Conservation (phyloP, 2,329 filamentous ascomycete species). For the Zymoseptoria brevis region DNA sequence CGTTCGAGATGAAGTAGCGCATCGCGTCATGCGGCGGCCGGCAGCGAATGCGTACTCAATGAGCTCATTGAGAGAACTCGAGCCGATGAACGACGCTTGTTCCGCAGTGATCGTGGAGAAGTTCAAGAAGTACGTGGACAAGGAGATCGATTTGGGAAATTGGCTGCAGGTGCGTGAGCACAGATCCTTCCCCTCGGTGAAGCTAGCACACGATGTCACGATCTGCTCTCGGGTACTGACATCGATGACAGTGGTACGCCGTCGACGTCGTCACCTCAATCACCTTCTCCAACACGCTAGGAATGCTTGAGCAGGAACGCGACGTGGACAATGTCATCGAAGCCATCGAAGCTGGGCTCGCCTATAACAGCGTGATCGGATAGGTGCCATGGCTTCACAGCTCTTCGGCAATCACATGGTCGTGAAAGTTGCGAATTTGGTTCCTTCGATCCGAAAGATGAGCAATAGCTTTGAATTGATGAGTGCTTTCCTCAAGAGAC, state of each 20-base stretch:
- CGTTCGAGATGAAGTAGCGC: constrained; percentile 34
- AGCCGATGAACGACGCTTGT: constrained; percentile 34
- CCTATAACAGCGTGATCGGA: constrained; percentile 19
- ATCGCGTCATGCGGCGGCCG: constrained; percentile 32
- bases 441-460: constrained; percentile 12
- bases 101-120: constrained; percentile 29
- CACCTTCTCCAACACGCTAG: constrained; percentile 16
- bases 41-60: constrained; percentile 30
- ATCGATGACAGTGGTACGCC: constrained; percentile 12
- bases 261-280: constrained; percentile 21
- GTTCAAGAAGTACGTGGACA: constrained; percentile 22
- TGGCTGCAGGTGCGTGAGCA: constrained; percentile 30
- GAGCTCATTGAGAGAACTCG: constrained; percentile 33
- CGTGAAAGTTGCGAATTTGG: constrained; percentile 9
- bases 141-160: constrained; percentile 29
- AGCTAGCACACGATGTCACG: background rate
- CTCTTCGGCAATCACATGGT: constrained; percentile 18
- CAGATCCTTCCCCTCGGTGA: background rate
- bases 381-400: constrained; percentile 17
- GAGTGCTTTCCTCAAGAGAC: constrained; percentile 17
- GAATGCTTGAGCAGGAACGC: constrained; percentile 15
- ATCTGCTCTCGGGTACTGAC: background rate
- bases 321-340: constrained; percentile 14
- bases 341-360: constrained; percentile 14
- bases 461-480: constrained; percentile 17